A percentile compares a stretch with the other conserved stretches of the same genome.
Evolutionary conservation across 495 filamentous ascomycete genomes (phyloP).

Genomic region (Astrothelium subdiscretum): DNA sequence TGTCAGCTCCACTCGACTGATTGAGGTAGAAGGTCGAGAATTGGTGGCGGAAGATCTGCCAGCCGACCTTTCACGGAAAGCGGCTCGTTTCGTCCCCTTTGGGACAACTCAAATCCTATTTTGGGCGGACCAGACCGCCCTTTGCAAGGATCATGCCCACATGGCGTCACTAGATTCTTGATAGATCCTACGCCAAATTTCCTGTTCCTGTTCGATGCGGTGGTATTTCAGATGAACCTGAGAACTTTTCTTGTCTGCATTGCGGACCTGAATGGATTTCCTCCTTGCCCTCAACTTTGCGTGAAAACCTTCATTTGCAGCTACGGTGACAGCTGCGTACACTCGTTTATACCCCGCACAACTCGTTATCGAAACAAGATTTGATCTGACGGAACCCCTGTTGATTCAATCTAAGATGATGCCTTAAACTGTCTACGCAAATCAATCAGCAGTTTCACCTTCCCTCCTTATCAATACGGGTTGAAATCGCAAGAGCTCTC

Average conservation of each 20-base stretch:
- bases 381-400: neutral
- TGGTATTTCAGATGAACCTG: neutral
- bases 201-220: neutral
- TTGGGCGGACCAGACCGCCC: neutral
- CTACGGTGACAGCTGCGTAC: neutral
- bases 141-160: neutral
- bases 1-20: neutral
- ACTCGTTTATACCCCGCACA: neutral
- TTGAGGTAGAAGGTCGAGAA: neutral
- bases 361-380: slow-evolving; percentile 2
- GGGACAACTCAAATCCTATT: neutral
- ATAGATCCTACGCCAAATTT: neutral
- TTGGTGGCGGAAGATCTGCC: neutral
- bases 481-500: neutral
- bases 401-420: neutral
- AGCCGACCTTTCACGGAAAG: neutral
- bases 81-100: neutral
- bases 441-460: neutral
- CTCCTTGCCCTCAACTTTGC: neutral
- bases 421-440: neutral
- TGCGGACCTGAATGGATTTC: neutral
- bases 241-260: neutral
- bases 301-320: neutral
- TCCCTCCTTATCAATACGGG: neutral
- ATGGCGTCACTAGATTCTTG: neutral